Evolutionary conservation across 78 protist genomes (phyloP).

Genomic region (Dictyostelium discoideum): dicty_2.7 NC_007089.4:401001-401500

Average conservation of each 20-base stretch:
- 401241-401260: slow-evolving; percentile 66
- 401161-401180: slow-evolving; percentile 17
- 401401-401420: slow-evolving; percentile 29
- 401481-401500: slow-evolving; percentile 46
- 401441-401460: slow-evolving; percentile 52
- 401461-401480: slow-evolving; percentile 46
- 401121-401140: slow-evolving; percentile 7
- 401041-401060: slow-evolving; percentile 82
- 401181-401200: neutral
- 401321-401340: neutral
- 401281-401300: slow-evolving; percentile 3
- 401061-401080: slow-evolving; percentile 19
- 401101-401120: neutral
- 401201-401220: neutral
- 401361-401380: slow-evolving; percentile 69
- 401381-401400: slow-evolving; percentile 40
- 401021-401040: slow-evolving; percentile 81
- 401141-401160: neutral
- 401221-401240: slow-evolving; percentile 12
- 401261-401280: slow-evolving; percentile 53
- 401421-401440: slow-evolving; percentile 47
- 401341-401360: slow-evolving; percentile 32
- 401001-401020: slow-evolving; percentile 87
- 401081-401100: slow-evolving; percentile 1
- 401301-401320: slow-evolving; percentile 19